These are phyloP conservation scores for Lyophyllum atratum DNA, from an alignment of 768 basidiomycete genomes.

Conservation along the genomic window DNA sequence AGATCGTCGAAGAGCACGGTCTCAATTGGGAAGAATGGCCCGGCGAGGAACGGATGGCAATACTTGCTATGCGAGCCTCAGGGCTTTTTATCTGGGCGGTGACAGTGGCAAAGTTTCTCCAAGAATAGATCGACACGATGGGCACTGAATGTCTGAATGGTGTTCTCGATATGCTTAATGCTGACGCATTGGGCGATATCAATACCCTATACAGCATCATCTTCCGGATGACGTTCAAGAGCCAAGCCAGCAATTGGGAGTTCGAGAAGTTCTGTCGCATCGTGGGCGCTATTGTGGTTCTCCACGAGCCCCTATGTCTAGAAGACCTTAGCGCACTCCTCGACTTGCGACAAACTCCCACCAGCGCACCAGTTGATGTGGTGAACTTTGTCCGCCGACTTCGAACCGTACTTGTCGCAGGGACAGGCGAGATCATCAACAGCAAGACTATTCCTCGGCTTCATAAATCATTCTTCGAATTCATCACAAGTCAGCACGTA, in stretches of 20 bases:
- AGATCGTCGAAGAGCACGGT: conserved; percentile 11
- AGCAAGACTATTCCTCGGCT: conserved; percentile 13
- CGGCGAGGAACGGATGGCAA: conserved; percentile 10
- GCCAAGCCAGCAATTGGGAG: conserved; percentile 1
- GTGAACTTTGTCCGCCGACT: conserved; percentile 13
- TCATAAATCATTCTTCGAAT: conserved; percentile 16
- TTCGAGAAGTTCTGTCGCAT: conserved; percentile 17
- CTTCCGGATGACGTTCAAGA: not conserved
- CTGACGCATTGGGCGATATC: not conserved
- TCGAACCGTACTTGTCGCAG: conserved; percentile 15
- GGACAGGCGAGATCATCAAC: conserved; percentile 7
- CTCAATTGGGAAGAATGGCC: conserved; percentile 14
- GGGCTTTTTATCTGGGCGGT: conserved; percentile 20
- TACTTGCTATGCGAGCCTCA: conserved; percentile 5
- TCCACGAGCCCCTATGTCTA: conserved; percentile 10
- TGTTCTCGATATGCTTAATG: conserved; percentile 1
- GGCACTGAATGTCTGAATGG: conserved; percentile 15
- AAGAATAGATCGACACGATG: conserved; percentile 8
- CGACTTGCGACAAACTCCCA: conserved; percentile 5
- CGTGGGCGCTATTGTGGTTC: conserved; percentile 12
- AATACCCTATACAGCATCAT: not conserved
- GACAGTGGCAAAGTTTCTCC: conserved; percentile 15
- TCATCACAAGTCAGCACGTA: conserved; percentile 7
- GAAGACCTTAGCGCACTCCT: conserved; percentile 9
- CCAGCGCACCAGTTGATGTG: conserved; percentile 10